phyloP scores from a whole-genome alignment of 2,329 filamentous ascomycete genomes.

The Pyrenochaeta sp. region DNA sequence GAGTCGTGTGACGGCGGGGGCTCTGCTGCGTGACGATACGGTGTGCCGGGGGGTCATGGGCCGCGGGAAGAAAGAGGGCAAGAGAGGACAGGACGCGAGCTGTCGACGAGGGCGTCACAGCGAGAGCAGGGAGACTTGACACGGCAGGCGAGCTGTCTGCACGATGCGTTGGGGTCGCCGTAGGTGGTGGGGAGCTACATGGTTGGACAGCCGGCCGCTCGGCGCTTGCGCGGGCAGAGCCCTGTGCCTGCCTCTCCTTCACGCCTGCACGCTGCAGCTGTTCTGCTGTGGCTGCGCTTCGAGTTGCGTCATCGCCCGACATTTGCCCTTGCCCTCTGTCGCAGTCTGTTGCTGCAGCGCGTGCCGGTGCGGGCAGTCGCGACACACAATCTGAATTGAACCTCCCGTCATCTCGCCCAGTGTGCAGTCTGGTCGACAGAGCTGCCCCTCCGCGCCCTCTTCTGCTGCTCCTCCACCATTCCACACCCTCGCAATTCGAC shows the following conservation, averaged over 20 bases:
- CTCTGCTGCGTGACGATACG: conserved; percentile 39
- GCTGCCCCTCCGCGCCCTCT: too few species aligned
- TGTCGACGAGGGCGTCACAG: conserved; percentile 4
- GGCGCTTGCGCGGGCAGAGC: conserved; percentile 24
- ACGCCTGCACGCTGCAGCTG: conserved; percentile 4
- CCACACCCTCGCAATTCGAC: conserved; percentile 2
- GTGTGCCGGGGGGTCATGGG: conserved; percentile 26
- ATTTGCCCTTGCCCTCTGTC: too few species aligned
- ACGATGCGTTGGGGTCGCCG: conserved; percentile 20
- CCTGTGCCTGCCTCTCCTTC: conserved; percentile 8
- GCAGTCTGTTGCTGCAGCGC: too few species aligned
- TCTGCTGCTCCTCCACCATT: conserved; percentile 4
- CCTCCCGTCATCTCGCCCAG: too few species aligned
- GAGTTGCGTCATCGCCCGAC: conserved; percentile 23
- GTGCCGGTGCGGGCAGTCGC: too few species aligned
- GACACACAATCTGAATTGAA: too few species aligned
- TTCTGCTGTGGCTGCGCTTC: conserved; percentile 13
- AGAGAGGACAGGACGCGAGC: conserved; percentile 2
- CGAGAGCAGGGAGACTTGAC: too few species aligned
- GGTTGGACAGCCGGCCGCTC: too few species aligned
- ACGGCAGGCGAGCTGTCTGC: conserved; percentile 16
- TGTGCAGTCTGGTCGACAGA: too few species aligned
- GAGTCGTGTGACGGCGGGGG: conserved; percentile 41
- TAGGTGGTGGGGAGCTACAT: conserved; percentile 10
- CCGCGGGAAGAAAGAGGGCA: conserved; percentile 10